These are phyloP conservation scores for Gracilaria domingensis DNA, from an alignment of 23 red algal species.

Conservation along the genomic window DNA sequence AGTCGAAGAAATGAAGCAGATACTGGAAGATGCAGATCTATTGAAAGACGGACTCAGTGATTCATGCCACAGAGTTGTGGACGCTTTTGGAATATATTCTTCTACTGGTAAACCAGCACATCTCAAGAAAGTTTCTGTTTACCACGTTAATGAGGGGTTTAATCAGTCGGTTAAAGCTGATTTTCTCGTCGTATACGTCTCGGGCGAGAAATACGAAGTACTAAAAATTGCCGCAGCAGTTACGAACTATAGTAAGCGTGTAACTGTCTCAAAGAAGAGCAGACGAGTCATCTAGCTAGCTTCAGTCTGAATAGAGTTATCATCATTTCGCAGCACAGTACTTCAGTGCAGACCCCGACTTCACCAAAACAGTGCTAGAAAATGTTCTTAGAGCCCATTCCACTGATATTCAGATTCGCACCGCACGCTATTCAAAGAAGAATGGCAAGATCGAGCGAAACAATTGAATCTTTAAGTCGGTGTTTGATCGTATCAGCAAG, in stretches of 20 bases:
- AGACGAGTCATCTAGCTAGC: neutral
- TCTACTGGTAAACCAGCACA: slow-evolving; percentile 7
- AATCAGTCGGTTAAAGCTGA: slow-evolving; percentile 13
- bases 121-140: slow-evolving; percentile 31
- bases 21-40: slow-evolving; percentile 5
- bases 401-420: neutral
- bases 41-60: neutral
- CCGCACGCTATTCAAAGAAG: slow-evolving; percentile 19
- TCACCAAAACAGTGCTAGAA: slow-evolving; percentile 16
- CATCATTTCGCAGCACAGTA: slow-evolving; percentile 17
- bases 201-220: slow-evolving; percentile 42
- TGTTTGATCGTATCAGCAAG: neutral
- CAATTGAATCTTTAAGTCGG: neutral
- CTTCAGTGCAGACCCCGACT: slow-evolving; percentile 51
- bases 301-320: slow-evolving; percentile 49
- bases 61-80: neutral
- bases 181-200: slow-evolving; percentile 30
- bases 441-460: slow-evolving; percentile 37
- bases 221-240: slow-evolving; percentile 38
- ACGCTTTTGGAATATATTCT: slow-evolving; percentile 17
- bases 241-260: slow-evolving; percentile 46
- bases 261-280: slow-evolving; percentile 18
- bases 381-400: neutral
- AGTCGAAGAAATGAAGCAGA: slow-evolving; percentile 16
- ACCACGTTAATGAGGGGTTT: slow-evolving; percentile 45